These are phyloP conservation scores for Clonostachys byssicola DNA, from an alignment of 2,329 filamentous ascomycete genomes.

Conservation along the genomic window DNA sequence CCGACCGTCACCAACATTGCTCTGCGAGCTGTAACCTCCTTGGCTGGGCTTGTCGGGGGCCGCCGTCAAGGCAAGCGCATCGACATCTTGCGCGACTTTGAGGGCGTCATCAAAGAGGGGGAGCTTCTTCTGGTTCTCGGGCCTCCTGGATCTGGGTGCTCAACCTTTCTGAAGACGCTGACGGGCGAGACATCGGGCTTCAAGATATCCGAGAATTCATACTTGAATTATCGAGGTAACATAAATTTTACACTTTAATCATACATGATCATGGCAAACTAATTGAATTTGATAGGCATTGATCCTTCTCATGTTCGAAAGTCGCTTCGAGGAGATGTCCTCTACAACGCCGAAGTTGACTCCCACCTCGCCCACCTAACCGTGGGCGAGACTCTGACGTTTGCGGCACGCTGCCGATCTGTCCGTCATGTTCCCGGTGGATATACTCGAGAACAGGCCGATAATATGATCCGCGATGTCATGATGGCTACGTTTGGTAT, in stretches of 20 bases:
- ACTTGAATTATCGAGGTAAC: conserved; percentile 59
- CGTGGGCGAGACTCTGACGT: conserved; percentile 56
- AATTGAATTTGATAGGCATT: conserved; percentile 17
- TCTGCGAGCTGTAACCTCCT: conserved; percentile 6
- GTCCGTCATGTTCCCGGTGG: conserved; percentile 49
- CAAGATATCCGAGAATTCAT: conserved; percentile 51
- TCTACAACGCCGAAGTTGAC: conserved; percentile 61
- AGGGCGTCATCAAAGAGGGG: conserved; percentile 46
- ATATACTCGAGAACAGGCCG: conserved; percentile 32
- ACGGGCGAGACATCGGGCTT: conserved; percentile 62
- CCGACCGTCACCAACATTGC: conserved; percentile 13
- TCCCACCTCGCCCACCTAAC: conserved; percentile 61
- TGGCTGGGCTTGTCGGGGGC: conserved; percentile 4
- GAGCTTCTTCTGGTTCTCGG: conserved; percentile 55
- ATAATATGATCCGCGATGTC: conserved; percentile 37
- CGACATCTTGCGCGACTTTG: conserved; percentile 44
- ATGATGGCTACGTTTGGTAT: conserved; percentile 61
- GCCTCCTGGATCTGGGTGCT: conserved; percentile 52
- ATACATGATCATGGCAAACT: conserved; percentile 43
- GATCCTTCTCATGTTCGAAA: conserved; percentile 51
- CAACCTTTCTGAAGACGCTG: conserved; percentile 57
- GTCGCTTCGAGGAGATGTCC: conserved; percentile 52
- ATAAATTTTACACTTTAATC: conserved; percentile 20
- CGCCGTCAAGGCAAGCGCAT: conserved; percentile 19
- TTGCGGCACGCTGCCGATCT: conserved; percentile 57